Percentiles rank a stretch among this genome's conserved stretches.
phyloP scores from a whole-genome alignment of 2,329 filamentous ascomycete genomes.

The Pyrenochaeta sp. region DNA sequence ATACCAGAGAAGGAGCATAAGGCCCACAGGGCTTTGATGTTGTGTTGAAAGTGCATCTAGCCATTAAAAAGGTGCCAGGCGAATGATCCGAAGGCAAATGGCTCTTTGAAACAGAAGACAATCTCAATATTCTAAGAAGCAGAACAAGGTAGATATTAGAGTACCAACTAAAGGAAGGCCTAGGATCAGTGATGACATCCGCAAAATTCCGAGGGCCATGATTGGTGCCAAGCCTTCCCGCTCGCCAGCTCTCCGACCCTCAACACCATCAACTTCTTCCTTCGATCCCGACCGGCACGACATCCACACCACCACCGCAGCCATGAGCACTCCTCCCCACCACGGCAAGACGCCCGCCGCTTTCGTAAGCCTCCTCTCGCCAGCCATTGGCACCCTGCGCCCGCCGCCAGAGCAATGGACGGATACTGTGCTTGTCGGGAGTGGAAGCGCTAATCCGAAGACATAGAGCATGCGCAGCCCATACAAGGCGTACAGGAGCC shows the following conservation, averaged over 20 bases:
- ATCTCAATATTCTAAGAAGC: too few relatives aligned
- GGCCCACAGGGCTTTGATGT: too few relatives aligned
- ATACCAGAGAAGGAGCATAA: too few relatives aligned
- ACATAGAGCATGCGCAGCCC: conserved; percentile 41
- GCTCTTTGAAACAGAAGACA: too few relatives aligned
- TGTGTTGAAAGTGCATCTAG: too few relatives aligned
- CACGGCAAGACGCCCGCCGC: conserved; percentile 39
- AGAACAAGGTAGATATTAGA: too few relatives aligned
- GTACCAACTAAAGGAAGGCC: too few relatives aligned
- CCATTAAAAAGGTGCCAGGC: too few relatives aligned
- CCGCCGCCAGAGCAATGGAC: not conserved
- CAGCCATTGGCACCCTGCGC: conserved; percentile 16
- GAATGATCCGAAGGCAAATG: too few relatives aligned
- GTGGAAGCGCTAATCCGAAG: conserved; percentile 21
- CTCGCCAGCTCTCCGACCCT: conserved; percentile 10
- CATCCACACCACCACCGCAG: conserved; percentile 18
- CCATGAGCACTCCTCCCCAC: conserved; percentile 27
- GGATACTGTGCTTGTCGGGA: not conserved
- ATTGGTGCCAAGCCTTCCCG: conserved; percentile 29
- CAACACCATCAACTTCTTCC: conserved; percentile 21
- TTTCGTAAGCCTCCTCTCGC: conserved; percentile 28
- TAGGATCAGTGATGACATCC: conserved; percentile 26
- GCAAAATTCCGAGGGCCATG: conserved; percentile 28
- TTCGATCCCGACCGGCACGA: conserved; percentile 13
- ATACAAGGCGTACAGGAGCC: conserved; percentile 62